phyloP scores from a whole-genome alignment of 2,329 filamentous ascomycete genomes.

The Pseudogymnoascus destructans region DNA sequence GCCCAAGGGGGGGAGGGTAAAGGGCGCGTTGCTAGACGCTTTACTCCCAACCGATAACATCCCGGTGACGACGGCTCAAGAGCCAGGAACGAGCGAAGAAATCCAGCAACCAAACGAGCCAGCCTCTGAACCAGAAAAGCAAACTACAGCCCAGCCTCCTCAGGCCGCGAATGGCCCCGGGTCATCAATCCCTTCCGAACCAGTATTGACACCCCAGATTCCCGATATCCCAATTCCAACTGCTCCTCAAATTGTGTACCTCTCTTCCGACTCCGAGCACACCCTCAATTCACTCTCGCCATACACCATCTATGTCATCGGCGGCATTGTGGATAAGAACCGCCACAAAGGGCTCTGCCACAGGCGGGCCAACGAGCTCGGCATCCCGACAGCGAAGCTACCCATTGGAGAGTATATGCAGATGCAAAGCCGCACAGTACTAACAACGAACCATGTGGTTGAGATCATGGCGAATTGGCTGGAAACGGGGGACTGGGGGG shows the following conservation, averaged over 20 bases:
- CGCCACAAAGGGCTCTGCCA: constrained; percentile 91
- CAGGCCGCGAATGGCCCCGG: background rate
- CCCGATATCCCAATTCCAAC: constrained; percentile 8
- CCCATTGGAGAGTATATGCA: constrained; percentile 93
- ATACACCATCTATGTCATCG: constrained; percentile 83
- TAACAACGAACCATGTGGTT: constrained; percentile 90
- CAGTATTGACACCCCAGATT: background rate
- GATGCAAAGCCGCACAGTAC: constrained; percentile 73
- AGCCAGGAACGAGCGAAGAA: constrained; percentile 16
- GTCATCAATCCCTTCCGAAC: background rate
- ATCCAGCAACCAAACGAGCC: constrained; percentile 16
- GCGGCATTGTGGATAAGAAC: constrained; percentile 91
- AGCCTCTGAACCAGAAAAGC: background rate
- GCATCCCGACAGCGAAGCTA: constrained; percentile 76
- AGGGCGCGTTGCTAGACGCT: constrained; percentile 30
- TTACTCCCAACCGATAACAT: background rate
- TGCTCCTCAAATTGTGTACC: constrained; percentile 61
- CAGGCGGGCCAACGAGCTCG: constrained; percentile 58
- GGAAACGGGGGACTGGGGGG: constrained; percentile 79
- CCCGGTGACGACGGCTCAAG: constrained; percentile 18
- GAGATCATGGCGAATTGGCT: constrained; percentile 96
- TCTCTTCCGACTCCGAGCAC: constrained; percentile 82
- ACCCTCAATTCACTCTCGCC: constrained; percentile 73
- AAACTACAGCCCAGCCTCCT: background rate
- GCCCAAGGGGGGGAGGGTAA: constrained; percentile 41